A percentile compares a stretch with the other conserved stretches of the same genome.
phyloP scores from a whole-genome alignment of 768 basidiomycete genomes.

The Lactifluus piperatus region DNA sequence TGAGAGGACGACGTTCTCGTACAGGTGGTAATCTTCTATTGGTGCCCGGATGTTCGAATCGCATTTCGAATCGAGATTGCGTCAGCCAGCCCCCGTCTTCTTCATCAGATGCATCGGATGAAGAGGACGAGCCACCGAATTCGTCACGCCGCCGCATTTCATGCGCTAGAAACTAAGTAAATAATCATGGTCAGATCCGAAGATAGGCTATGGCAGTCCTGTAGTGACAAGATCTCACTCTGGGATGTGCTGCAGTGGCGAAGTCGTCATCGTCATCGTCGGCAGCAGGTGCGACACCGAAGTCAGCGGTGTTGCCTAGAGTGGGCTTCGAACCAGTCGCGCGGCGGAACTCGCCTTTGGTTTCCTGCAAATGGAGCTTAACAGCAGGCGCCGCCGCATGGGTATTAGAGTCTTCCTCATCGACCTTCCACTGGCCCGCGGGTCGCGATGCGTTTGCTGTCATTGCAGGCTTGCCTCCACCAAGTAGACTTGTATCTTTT shows the following conservation, averaged over 20 bases:
- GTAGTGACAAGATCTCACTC: constrained; percentile 28
- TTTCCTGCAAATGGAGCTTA: constrained; percentile 21
- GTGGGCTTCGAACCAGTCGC: constrained; percentile 34
- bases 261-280: constrained; percentile 38
- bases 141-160: constrained; percentile 60
- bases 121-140: constrained; percentile 40
- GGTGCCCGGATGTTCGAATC: constrained; percentile 24
- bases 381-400: constrained; percentile 8
- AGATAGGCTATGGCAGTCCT: background rate
- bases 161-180: constrained; percentile 69
- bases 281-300: constrained; percentile 42
- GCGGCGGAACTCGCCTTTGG: constrained; percentile 53
- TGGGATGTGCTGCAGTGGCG: constrained; percentile 36
- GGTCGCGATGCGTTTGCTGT: constrained; percentile 20
- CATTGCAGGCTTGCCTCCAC: constrained; percentile 74
- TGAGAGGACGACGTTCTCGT: constrained; percentile 26
- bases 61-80: constrained; percentile 55
- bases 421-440: constrained; percentile 53
- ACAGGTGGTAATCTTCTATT: constrained; percentile 20
- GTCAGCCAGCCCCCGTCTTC: constrained; percentile 77
- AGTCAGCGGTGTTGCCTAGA: constrained; percentile 53
- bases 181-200: constrained; percentile 34
- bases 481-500: constrained; percentile 69
- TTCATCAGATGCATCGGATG: constrained; percentile 42
- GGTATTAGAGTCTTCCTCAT: constrained; percentile 36